These are phyloP conservation scores for Gynandropsis gynandra DNA, from an alignment of 345 rosid species.

Conservation along the genomic window DNA sequence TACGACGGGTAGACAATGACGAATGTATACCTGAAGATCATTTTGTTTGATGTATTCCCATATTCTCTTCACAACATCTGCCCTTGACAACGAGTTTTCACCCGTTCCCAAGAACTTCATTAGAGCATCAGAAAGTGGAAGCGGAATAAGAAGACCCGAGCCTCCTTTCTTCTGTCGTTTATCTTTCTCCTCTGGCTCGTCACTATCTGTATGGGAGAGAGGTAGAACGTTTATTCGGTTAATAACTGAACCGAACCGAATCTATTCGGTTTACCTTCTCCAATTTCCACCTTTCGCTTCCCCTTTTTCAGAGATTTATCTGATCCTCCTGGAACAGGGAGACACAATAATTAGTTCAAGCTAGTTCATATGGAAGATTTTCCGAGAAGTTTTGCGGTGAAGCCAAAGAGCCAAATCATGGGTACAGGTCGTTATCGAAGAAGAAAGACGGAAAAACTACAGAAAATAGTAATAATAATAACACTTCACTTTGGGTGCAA, in stretches of 20 bases:
- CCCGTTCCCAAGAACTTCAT: slow-evolving; percentile 55
- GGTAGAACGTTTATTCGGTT: too few species aligned
- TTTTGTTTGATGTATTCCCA: slow-evolving; percentile 57
- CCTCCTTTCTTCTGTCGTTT: slow-evolving; percentile 47
- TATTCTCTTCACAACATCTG: slow-evolving; percentile 54
- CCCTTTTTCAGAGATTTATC: slow-evolving; percentile 23
- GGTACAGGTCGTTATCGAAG: too few species aligned
- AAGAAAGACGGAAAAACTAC: too few species aligned
- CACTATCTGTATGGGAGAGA: slow-evolving; percentile 28
- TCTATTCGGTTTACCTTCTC: too few species aligned
- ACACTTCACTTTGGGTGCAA: too few species aligned
- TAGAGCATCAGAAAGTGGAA: slow-evolving; percentile 53
- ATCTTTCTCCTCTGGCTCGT: slow-evolving; percentile 43
- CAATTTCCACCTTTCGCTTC: slow-evolving; percentile 25
- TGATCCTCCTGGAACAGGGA: slow-evolving; percentile 26
- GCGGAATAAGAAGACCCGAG: slow-evolving; percentile 48
- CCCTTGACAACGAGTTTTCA: slow-evolving; percentile 46
- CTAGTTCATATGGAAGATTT: too few species aligned
- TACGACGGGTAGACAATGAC: too few species aligned
- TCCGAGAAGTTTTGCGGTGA: too few species aligned
- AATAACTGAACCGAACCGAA: too few species aligned
- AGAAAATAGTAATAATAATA: too few species aligned
- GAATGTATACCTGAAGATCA: slow-evolving; percentile 54
- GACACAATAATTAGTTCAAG: slow-evolving; percentile 6
- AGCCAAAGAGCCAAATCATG: too few species aligned